These are phyloP conservation scores for Trichophyton equinum DNA, from an alignment of 2,329 filamentous ascomycete genomes.

Conservation along the genomic window DNA sequence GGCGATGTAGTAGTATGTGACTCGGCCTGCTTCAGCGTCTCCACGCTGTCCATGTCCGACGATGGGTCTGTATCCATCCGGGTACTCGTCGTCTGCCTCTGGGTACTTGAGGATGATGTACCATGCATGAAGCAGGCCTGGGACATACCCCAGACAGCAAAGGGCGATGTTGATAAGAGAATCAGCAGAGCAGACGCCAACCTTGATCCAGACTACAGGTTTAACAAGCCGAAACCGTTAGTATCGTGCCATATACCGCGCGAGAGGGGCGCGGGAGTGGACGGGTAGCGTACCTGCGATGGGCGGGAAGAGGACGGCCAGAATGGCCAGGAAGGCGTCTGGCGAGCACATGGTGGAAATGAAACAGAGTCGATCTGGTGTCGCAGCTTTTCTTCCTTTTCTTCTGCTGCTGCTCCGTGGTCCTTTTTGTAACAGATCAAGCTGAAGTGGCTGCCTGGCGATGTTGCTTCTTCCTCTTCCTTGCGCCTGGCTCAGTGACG, in stretches of 20 bases:
- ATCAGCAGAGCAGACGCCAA: slow-evolving; percentile 83
- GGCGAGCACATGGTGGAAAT: slow-evolving; percentile 41
- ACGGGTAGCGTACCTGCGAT: slow-evolving; percentile 38
- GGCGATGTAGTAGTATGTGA: slow-evolving; percentile 69
- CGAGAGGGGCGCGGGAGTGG: background rate
- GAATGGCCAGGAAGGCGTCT: slow-evolving; percentile 48
- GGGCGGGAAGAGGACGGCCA: slow-evolving; percentile 50
- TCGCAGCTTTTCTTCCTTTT: background rate
- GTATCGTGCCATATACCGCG: background rate
- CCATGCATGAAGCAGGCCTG: slow-evolving; percentile 88
- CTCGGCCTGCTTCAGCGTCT: slow-evolving; percentile 33
- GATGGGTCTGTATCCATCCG: slow-evolving; percentile 49
- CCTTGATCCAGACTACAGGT: slow-evolving; percentile 79
- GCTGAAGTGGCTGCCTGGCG: slow-evolving; percentile 1
- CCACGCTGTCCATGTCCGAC: slow-evolving; percentile 37
- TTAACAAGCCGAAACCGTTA: background rate
- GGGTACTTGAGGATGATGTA: slow-evolving; percentile 93
- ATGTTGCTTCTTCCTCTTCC: background rate
- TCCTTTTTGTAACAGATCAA: background rate
- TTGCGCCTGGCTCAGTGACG: background rate
- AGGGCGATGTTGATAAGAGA: slow-evolving; percentile 92
- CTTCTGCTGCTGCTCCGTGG: background rate
- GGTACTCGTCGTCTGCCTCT: slow-evolving; percentile 51
- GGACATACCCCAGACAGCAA: slow-evolving; percentile 64
- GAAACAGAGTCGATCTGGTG: background rate